Base-by-base conservation (phyloP, 208 protist species). In the Acanthamoeba lenticulata region DNA sequence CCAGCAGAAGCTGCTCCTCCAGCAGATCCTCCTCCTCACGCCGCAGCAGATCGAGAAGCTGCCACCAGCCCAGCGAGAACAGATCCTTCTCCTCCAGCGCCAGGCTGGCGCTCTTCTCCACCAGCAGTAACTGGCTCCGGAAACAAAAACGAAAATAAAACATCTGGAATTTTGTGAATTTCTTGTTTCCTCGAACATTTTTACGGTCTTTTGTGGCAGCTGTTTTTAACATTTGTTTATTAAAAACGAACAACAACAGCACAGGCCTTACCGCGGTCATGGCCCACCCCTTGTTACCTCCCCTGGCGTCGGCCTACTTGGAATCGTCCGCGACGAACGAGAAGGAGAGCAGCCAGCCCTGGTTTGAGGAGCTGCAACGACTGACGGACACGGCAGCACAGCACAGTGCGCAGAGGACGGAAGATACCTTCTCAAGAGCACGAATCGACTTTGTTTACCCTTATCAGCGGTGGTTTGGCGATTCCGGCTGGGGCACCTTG, bases 11-110 rank as follows among this genome's bases (percentile, higher is more conserved):
- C 47, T 62, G 2, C 36, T 89, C 13, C 49, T 89, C 29, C 79
- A 89, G 44, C 79, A 89, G 79, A 89, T 89, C 79, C 79, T 89
- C 49, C 79, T 65, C 47, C 79, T 89, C 47, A 89, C 79, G 44
- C 79, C 79, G 24, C 79, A 89, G 49, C 79, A 89, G 79, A 89
- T 89, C 44, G 79, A 89, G 29, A 89, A 57, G 79, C 79, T 89
- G 38, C 79, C 79, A 36, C 79, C 79, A 32, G 49, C 49, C 9
- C 79, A 89, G 79, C 38, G 79, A 21, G 47, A 89, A 1, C 79
- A 89, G 79, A 89, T 89, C 79, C 38, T 89, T 4, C 27, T 62
- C 9, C 38, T 89, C 79, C 79, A 89, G 42, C 79, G 49, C 9
- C 79, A 89, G 49, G 79, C 79, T 7, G 79, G 79, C 24, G 79